phyloP scores from a whole-genome alignment of 2,329 filamentous ascomycete genomes.

The Leptographium wingfieldii region DNA sequence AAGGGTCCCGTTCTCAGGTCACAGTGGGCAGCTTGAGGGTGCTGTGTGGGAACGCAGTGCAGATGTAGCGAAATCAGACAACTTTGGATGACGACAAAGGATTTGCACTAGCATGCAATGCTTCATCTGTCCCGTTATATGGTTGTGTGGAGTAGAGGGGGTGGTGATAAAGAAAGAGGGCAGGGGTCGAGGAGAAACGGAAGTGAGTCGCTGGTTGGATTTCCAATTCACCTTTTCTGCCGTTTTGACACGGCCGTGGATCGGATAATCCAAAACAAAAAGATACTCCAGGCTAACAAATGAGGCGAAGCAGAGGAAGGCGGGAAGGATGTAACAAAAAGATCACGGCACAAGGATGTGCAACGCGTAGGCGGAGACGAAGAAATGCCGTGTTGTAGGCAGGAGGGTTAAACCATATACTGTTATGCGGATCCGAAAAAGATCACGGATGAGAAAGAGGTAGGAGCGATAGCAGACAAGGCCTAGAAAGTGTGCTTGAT shows the following conservation, averaged over 20 bases:
- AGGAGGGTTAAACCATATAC: neutral
- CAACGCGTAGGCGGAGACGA: neutral
- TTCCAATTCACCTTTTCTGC: neutral
- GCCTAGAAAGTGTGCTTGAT: too few relatives aligned
- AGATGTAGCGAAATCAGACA: neutral
- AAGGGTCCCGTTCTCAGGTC: neutral
- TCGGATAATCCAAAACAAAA: neutral
- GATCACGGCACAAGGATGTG: neutral
- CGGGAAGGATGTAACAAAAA: neutral
- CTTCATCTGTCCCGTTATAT: too few relatives aligned
- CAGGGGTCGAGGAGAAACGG: neutral
- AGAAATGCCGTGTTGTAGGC: neutral
- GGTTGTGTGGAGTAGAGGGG: neutral
- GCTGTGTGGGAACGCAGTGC: too few relatives aligned
- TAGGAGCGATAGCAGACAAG: too few relatives aligned
- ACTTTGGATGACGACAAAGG: neutral
- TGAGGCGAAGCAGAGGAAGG: neutral
- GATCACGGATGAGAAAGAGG: neutral
- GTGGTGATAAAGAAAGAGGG: neutral
- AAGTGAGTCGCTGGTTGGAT: neutral
- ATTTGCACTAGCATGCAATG: too few relatives aligned
- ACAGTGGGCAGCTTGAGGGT: too few relatives aligned
- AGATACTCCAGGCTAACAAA: neutral
- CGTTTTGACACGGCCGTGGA: neutral
- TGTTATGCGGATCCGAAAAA: neutral